Conservation (phyloP, 2,329 filamentous ascomycete genomes). For the Cadophora sp. region DNA sequence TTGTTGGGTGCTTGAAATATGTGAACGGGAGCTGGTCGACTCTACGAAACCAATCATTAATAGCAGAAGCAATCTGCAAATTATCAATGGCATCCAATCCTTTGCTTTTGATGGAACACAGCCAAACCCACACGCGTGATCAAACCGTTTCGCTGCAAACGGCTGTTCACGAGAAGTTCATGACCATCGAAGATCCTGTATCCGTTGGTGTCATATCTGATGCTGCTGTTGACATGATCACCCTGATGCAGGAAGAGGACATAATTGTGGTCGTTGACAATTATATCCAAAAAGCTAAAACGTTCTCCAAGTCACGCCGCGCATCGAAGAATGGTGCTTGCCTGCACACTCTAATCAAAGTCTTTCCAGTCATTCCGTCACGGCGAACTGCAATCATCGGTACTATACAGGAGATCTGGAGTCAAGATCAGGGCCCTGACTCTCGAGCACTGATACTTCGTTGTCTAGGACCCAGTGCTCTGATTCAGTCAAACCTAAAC, state of each 20-base stretch:
- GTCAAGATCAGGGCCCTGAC: constrained; percentile 51
- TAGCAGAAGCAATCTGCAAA: constrained; percentile 14
- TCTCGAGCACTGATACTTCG: constrained; percentile 61
- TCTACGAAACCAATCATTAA: constrained; percentile 5
- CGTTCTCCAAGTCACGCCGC: constrained; percentile 6
- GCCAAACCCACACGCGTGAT: background rate
- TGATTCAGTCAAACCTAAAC: constrained; percentile 37
- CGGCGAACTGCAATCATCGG: constrained; percentile 10
- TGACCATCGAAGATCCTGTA: constrained; percentile 53
- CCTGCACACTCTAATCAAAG: constrained; percentile 21
- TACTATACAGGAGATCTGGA: constrained; percentile 31
- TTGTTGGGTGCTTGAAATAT: background rate
- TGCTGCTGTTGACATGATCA: constrained; percentile 54
- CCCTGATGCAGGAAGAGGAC: background rate
- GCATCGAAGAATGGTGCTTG: constrained; percentile 10
- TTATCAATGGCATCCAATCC: background rate
- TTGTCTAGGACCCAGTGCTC: constrained; percentile 55
- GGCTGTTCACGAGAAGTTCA: constrained; percentile 51
- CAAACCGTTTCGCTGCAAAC: background rate
- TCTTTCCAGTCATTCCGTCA: constrained; percentile 1
- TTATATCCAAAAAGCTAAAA: constrained; percentile 6
- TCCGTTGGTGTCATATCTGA: constrained; percentile 56
- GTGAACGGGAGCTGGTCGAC: background rate
- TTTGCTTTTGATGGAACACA: background rate
- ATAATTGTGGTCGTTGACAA: background rate